A percentile compares a stretch with the other conserved stretches of the same genome.
These are phyloP conservation scores for Volvariella volvacea DNA, from an alignment of 1,284 basidiomycete genomes.

Conservation along the genomic window DNA sequence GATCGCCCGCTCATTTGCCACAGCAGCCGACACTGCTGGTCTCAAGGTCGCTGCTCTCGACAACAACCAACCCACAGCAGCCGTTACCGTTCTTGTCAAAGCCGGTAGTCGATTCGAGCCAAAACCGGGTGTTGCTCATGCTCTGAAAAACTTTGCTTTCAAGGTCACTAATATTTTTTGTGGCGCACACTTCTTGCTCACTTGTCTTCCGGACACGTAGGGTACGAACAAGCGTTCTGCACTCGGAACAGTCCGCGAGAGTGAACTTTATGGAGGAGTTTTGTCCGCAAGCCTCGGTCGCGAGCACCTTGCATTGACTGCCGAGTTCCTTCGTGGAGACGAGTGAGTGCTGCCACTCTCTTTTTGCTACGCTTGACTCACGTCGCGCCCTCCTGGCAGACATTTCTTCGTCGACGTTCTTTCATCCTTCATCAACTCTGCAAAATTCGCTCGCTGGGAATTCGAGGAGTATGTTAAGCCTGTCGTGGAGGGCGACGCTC, in stretches of 20 bases:
- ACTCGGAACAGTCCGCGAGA: slow-evolving; percentile 86
- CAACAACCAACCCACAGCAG: slow-evolving; percentile 73
- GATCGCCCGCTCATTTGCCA: slow-evolving; percentile 68
- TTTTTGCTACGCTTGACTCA: slow-evolving; percentile 1
- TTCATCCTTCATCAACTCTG: slow-evolving; percentile 75
- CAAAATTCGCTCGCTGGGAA: slow-evolving; percentile 83
- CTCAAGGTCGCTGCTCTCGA: slow-evolving; percentile 84
- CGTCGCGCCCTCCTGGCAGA: slow-evolving; percentile 33
- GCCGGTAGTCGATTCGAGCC: slow-evolving; percentile 86
- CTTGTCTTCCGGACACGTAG: slow-evolving; percentile 30
- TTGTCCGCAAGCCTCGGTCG: slow-evolving; percentile 82
- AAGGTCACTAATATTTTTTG: slow-evolving; percentile 54
- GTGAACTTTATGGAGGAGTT: slow-evolving; percentile 92
- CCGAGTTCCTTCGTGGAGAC: slow-evolving; percentile 93
- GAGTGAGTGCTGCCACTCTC: slow-evolving; percentile 65
- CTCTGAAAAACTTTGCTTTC: slow-evolving; percentile 94
- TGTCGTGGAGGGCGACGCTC: slow-evolving; percentile 63
- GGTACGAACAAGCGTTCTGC: slow-evolving; percentile 82
- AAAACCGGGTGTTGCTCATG: slow-evolving; percentile 83
- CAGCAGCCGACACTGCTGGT: slow-evolving; percentile 72
- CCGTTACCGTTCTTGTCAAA: slow-evolving; percentile 86
- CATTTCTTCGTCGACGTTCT: slow-evolving; percentile 84
- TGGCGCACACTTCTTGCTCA: not conserved
- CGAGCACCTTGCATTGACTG: slow-evolving; percentile 89
- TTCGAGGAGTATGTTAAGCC: slow-evolving; percentile 83